Percentiles rank a stretch among this genome's conserved stretches.
Conservation (phyloP, 768 basidiomycete species). For the Kwoniella shandongensis region DNA sequence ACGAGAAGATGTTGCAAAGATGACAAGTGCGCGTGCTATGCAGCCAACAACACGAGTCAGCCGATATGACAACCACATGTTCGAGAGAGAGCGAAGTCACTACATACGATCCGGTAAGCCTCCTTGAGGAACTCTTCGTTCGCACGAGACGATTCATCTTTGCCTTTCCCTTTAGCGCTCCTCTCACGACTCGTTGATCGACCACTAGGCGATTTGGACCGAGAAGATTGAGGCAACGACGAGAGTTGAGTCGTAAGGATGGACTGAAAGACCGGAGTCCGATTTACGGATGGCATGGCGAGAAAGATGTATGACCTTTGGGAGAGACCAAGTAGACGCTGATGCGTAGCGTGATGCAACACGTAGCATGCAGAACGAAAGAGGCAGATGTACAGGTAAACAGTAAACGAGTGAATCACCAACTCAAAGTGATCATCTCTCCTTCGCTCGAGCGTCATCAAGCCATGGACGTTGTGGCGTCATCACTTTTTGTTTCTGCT, state of each 20-base stretch:
- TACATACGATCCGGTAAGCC: slow-evolving; percentile 51
- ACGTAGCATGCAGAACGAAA: neutral
- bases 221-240: slow-evolving; percentile 7
- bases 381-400: too few relatives aligned
- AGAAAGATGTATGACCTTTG: too few relatives aligned
- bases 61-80: too few relatives aligned
- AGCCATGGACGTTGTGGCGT: slow-evolving; percentile 1
- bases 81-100: too few relatives aligned
- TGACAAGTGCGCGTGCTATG: slow-evolving; percentile 45
- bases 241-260: slow-evolving; percentile 17
- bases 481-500: too few relatives aligned
- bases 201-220: slow-evolving; percentile 15
- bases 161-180: slow-evolving; percentile 19
- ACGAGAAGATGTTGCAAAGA: slow-evolving; percentile 59
- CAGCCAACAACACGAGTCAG: too few relatives aligned
- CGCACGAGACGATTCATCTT: slow-evolving; percentile 11
- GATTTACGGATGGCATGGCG: slow-evolving; percentile 25
- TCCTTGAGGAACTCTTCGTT: slow-evolving; percentile 49
- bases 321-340: neutral
- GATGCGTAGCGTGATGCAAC: neutral
- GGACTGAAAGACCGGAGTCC: slow-evolving; percentile 23
- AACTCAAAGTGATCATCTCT: too few relatives aligned
- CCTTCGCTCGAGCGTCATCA: too few relatives aligned
- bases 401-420: too few relatives aligned
- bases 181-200: slow-evolving; percentile 3